Percentiles rank a stretch among this genome's conserved stretches.
Conservation (phyloP, 805 yeast species). For the Barnettozyma pratensis region DNA sequence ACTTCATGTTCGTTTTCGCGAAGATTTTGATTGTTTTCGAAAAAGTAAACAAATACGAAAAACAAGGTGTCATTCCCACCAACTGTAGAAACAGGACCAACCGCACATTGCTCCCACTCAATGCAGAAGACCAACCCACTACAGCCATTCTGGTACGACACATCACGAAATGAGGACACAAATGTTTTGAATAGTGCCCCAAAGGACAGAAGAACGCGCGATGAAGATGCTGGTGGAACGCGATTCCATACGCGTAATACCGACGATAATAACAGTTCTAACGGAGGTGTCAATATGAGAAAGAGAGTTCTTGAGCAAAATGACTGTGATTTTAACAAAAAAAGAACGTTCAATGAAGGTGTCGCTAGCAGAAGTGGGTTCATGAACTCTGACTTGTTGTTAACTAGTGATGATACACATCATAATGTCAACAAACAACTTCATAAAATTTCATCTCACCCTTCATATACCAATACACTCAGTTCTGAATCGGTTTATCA, state of each 20-base stretch:
- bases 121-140: conserved; percentile 18
- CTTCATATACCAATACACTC: conserved; percentile 8
- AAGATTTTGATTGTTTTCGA: neutral
- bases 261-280: conserved; percentile 1
- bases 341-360: conserved; percentile 9
- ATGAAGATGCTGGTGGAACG: conserved; percentile 39
- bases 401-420: conserved; percentile 20
- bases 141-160: conserved; percentile 25
- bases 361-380: neutral
- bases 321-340: conserved; percentile 10
- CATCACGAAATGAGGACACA: conserved; percentile 29
- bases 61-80: neutral
- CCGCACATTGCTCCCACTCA: neutral
- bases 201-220: conserved; percentile 33
- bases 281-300: conserved; percentile 4
- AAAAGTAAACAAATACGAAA: neutral
- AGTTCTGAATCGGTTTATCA: conserved; percentile 22
- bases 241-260: conserved; percentile 35
- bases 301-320: conserved; percentile 17
- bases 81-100: too few relatives aligned
- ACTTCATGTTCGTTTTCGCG: neutral
- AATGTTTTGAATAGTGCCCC: conserved; percentile 36
- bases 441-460: conserved; percentile 15
- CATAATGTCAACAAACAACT: neutral
- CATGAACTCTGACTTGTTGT: conserved; percentile 15